Evolutionary conservation across 2,329 filamentous ascomycete species (phyloP), one percentile per base, ranked within the genome.

Genomic region (Allantophomopsis lycopodina): DNA sequence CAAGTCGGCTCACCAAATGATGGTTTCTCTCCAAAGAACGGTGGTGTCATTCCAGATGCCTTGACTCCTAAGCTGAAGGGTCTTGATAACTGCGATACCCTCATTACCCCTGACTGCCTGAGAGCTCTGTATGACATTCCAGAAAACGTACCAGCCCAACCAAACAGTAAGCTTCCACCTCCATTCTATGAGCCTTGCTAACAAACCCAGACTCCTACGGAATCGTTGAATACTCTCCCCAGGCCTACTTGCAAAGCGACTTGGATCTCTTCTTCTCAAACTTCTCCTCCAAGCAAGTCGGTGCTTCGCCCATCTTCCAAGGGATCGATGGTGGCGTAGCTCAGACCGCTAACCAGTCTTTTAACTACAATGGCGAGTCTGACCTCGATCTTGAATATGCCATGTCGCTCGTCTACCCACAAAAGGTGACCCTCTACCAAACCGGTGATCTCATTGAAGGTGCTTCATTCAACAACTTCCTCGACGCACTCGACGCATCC

Each of bases 61-160:
- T 43, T 48, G n/a, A 2, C 39, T 2, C 34, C 20, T 13, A 32
- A 50, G 7, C n/a, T 31, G 7, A 17, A 13, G 7, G 32, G 16
- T 6, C 7, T 34, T 8, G 13, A 34, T 3, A 14, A 34, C 10
- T 77, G 73, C 49, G 64, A 69, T 45, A 51, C 55, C 17, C 61
- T 65, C 46, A 71, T 76, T 45, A 73, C 69, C 1, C 69, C 71
- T 0, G 62, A 63, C 36, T 76, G 73, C 46, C 60, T 72, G 42
- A 61, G 63, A 34, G 62, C 65, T 11, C 55, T 71, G 15, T 71
- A 68, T 46, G 48, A 55, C 7, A 61, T 64, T 43, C 60, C 66
- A 16, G 46, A 59, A n/a, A 58, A 58, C n/a, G 50, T 50, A 2
- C 52, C 54, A 13, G 48, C 53, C 34, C 11, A 36, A 39, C 11